Evolutionary conservation across 495 filamentous ascomycete species (phyloP), one percentile per base, ranked within the genome.

Genomic region (Filosporella fistucella): DNA sequence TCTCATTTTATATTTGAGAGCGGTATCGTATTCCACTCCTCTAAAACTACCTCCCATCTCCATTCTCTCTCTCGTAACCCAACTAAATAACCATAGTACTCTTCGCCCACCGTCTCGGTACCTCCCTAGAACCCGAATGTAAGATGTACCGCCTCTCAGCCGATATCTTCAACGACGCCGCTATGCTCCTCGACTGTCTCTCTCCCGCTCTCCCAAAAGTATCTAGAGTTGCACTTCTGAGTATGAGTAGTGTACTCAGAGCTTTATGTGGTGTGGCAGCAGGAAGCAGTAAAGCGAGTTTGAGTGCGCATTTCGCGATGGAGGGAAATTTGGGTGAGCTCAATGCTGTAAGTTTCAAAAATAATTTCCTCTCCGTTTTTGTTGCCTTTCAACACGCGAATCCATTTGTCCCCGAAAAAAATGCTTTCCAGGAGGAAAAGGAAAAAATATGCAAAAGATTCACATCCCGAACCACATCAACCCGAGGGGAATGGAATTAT

Each of bases 291-390:
- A 98, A 98, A 64, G 91, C 91, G 2, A 89, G 83, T 56, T 64
- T 98, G 55, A 91, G 86, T 58, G 89, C 88, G 17, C 93, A 98
- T 68, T 98, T 98, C 66, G 88, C 91, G 5, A 75, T 68, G 51
- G 79, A 78, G 64, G 89, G 88, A n/a, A 96, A 96, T 65, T 64
- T 97, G 33, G 91, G 87, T 10, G 91, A 97, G 63, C 71, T 97
- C 34, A 96, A 96, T 68, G 91, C 91, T 40, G 82, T 86, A 63
- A 61, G 80, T 50, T 28, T 17, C 10, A 23, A 13, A n/a, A n/a
- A n/a, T n/a, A n/a, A n/a, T n/a, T n/a, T n/a, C n/a, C n/a, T n/a
- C n/a, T n/a, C n/a, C n/a, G n/a, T n/a, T n/a, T n/a, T n/a, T n/a
- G n/a, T n/a, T n/a, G n/a, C n/a, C n/a, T n/a, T n/a, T n/a, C n/a